These are phyloP conservation scores for Zanthoxylum bungeanum DNA, from an alignment of 345 rosid species.

Conservation along the genomic window DNA sequence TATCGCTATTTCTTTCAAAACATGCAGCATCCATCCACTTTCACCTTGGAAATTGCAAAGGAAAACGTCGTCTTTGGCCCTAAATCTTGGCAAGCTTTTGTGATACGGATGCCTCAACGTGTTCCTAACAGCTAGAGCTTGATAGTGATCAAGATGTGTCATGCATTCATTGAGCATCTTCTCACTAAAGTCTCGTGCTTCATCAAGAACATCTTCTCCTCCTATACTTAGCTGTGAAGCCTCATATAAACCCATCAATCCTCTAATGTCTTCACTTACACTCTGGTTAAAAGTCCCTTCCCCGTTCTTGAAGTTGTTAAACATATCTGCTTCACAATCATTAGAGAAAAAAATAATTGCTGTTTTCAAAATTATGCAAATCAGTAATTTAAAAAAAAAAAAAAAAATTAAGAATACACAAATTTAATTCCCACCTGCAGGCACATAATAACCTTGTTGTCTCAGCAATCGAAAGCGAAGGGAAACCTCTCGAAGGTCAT, in stretches of 20 bases:
- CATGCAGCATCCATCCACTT: slow-evolving; percentile 23
- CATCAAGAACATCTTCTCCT: slow-evolving; percentile 49
- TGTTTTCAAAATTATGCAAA: neutral
- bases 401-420: neutral
- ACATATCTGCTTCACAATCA: slow-evolving; percentile 26
- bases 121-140: slow-evolving; percentile 17
- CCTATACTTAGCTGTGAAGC: slow-evolving; percentile 50
- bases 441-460: slow-evolving; percentile 22
- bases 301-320: slow-evolving; percentile 24
- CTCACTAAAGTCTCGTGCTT: slow-evolving; percentile 24
- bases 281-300: slow-evolving; percentile 20
- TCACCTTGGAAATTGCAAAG: slow-evolving; percentile 3
- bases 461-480: slow-evolving; percentile 29
- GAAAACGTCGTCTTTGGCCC: slow-evolving; percentile 24
- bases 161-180: slow-evolving; percentile 22
- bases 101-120: slow-evolving; percentile 40
- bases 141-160: slow-evolving; percentile 4
- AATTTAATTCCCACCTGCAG: slow-evolving; percentile 26
- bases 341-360: neutral
- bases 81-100: slow-evolving; percentile 39
- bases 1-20: neutral
- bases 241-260: slow-evolving; percentile 43
- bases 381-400: no score
- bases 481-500: slow-evolving; percentile 23
- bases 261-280: slow-evolving; percentile 23